Evolutionary conservation across 805 yeast genomes (phyloP).

Genomic region (Starmerella bombicola): DNA sequence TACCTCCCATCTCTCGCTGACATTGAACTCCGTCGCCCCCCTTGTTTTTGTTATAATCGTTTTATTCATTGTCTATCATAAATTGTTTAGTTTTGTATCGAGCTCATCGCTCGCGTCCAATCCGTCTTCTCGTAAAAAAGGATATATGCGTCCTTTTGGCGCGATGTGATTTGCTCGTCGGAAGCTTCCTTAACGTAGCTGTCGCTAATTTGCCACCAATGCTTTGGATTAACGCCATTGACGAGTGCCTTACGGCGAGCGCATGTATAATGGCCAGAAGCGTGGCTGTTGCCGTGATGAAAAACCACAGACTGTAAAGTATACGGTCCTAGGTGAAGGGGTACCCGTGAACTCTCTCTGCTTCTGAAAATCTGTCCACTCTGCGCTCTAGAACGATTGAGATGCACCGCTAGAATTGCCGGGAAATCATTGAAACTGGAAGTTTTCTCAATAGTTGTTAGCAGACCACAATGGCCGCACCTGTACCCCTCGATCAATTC

Average conservation of each 20-base stretch:
- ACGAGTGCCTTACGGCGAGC: conserved; percentile 37
- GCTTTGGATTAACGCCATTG: conserved; percentile 34
- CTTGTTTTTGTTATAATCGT: not conserved
- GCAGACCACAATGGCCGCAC: conserved; percentile 53
- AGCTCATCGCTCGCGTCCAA: conserved; percentile 2
- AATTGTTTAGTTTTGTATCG: not conserved
- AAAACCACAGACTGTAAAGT: conserved; percentile 59
- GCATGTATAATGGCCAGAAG: conserved; percentile 84
- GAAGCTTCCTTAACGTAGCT: conserved; percentile 52
- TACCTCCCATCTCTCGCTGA: not conserved
- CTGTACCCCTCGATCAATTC: conserved; percentile 62
- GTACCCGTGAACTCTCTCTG: conserved; percentile 56
- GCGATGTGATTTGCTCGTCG: conserved; percentile 46
- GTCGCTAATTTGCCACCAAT: conserved; percentile 76
- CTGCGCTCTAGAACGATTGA: conserved; percentile 59
- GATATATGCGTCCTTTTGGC: conserved; percentile 71
- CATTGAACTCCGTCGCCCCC: no score
- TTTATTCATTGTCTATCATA: not conserved
- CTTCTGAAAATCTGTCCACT: conserved; percentile 55
- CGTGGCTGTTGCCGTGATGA: conserved; percentile 72
- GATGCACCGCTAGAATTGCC: conserved; percentile 58
- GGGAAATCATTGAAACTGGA: conserved; percentile 57
- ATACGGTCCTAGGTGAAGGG: conserved; percentile 37
- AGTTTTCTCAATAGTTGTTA: conserved; percentile 50
- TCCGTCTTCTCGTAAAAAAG: conserved; percentile 50